Percentiles rank a stretch among this genome's conserved stretches.
phyloP scores from a whole-genome alignment of 2,329 filamentous ascomycete species.

The Xylariaceae sp. region DNA sequence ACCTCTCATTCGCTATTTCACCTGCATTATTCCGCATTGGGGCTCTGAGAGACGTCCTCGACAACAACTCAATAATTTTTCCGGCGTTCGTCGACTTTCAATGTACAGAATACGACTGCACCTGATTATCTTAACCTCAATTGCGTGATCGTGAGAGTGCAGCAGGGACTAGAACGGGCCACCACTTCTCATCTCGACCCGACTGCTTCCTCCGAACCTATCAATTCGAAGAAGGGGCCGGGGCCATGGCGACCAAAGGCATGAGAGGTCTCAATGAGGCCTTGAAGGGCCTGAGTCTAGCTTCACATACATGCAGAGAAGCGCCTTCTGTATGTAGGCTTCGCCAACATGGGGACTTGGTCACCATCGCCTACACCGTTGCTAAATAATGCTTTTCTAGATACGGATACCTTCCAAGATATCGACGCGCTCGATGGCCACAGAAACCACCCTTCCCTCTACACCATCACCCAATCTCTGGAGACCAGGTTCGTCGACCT shows the following conservation, averaged over 20 bases:
- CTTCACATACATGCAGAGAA: constrained; percentile 38
- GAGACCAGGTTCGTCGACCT: constrained; percentile 38
- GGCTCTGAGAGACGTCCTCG: not conserved
- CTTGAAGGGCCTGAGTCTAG: constrained; percentile 44
- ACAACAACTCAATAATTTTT: constrained; percentile 24
- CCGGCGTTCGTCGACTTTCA: constrained; percentile 10
- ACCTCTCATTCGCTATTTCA: constrained; percentile 7
- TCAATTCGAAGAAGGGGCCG: not conserved
- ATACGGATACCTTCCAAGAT: constrained; percentile 26
- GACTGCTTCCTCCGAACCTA: no score
- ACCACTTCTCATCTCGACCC: no score
- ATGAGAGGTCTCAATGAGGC: constrained; percentile 48
- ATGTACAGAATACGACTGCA: constrained; percentile 1
- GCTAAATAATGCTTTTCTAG: not conserved
- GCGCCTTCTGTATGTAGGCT: constrained; percentile 25
- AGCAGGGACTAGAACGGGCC: no score
- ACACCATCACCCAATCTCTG: constrained; percentile 33
- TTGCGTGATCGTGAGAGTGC: no score
- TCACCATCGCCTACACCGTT: no score
- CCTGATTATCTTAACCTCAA: not conserved
- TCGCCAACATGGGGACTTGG: no score
- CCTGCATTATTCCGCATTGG: constrained; percentile 3
- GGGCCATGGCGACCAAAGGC: constrained; percentile 43
- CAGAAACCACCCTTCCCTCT: constrained; percentile 39
- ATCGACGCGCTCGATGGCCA: constrained; percentile 53